Evolutionary conservation across 495 filamentous ascomycete species (phyloP), one percentile per base, ranked within the genome.

Genomic region (Sporormia fimetaria): DNA sequence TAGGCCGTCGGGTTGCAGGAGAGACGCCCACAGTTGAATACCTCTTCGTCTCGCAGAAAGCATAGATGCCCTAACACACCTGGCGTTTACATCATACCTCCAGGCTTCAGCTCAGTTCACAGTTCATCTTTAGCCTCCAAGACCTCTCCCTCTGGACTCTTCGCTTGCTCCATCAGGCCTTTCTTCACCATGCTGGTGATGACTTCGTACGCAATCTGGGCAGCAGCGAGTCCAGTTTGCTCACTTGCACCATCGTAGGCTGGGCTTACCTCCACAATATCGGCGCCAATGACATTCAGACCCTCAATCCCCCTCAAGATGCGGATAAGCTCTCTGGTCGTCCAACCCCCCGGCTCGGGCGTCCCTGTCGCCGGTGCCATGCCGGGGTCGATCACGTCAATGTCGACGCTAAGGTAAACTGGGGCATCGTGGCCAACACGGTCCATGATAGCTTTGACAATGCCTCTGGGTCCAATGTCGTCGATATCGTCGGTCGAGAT

Each of bases 301-400:
- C 55, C 59, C 23, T 65, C 64, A 25, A 72, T 63, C 0, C 61
- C 67, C 8, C 68, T 52, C 20, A 74, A 37, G 20, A 74, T 67
- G 12, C 59, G 44, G 23, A 70, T 63, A 16, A 74, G 49, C 49
- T 74, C 69, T 23, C 70, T 55, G 3, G 66, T 70, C 2, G 64
- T 69, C 60, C 67, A 70, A 6, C 69, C 68, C 29, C 69, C 69
- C 14, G 69, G 64, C 49, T 72, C 70, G 1, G 70, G 62, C 1
- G 68, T 72, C 2, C 69, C 69, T 6, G 69, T 64, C 38, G 64
- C 68, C n/a, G 69, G 69, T 26, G 68, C 69, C 31, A 64, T 59
- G 2, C 67, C 69, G 23, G 69, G 68, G 58, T 71, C 69, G 35
- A 72, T 61, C 0, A 70, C 67, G 49, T 73, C 69, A 37, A 72